Percentiles rank a stretch among this genome's conserved stretches.
Evolutionary conservation across 116 monocot genomes (phyloP).

Genomic region (Papilionanthe hybrid): DNA sequence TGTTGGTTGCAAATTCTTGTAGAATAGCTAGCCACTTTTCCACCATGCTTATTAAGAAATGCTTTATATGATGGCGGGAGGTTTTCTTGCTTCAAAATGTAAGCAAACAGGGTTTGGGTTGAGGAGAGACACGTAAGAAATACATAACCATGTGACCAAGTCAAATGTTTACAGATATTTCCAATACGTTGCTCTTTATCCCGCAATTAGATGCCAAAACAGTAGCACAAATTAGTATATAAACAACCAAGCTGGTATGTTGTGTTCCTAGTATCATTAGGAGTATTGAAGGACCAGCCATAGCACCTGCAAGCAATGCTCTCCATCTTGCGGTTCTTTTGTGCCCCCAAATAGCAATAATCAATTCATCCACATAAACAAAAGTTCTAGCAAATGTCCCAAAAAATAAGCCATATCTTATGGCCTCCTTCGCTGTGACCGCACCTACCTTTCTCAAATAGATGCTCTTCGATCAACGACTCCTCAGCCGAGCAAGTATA

Average conservation of each 20-base stretch:
- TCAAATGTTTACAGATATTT: slow-evolving; percentile 74
- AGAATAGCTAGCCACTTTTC: too few relatives aligned
- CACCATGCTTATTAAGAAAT: too few relatives aligned
- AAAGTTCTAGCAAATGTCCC: slow-evolving; percentile 82
- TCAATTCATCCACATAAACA: slow-evolving; percentile 81
- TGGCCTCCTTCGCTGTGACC: slow-evolving; percentile 68
- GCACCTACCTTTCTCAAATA: slow-evolving; percentile 54
- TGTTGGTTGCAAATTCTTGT: too few relatives aligned
- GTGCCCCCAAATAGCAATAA: slow-evolving; percentile 63
- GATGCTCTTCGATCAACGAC: slow-evolving; percentile 40
- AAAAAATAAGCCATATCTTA: slow-evolving; percentile 81
- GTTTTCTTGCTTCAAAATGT: too few relatives aligned
- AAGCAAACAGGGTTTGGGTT: slow-evolving; percentile 89
- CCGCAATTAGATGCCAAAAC: slow-evolving; percentile 93
- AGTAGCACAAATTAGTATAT: slow-evolving; percentile 86
- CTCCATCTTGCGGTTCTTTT: slow-evolving; percentile 89
- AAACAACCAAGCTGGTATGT: slow-evolving; percentile 85
- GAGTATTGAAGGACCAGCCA: slow-evolving; percentile 90
- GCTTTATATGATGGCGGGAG: too few relatives aligned
- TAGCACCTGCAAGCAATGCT: slow-evolving; percentile 66
- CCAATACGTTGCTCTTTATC: slow-evolving; percentile 88
- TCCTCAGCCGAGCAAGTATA: slow-evolving; percentile 62
- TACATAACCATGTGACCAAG: slow-evolving; percentile 86
- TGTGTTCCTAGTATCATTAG: slow-evolving; percentile 74
- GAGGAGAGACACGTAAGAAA: slow-evolving; percentile 96